phyloP scores from a whole-genome alignment of 2,329 filamentous ascomycete species.

The Geosmithia flava region DNA sequence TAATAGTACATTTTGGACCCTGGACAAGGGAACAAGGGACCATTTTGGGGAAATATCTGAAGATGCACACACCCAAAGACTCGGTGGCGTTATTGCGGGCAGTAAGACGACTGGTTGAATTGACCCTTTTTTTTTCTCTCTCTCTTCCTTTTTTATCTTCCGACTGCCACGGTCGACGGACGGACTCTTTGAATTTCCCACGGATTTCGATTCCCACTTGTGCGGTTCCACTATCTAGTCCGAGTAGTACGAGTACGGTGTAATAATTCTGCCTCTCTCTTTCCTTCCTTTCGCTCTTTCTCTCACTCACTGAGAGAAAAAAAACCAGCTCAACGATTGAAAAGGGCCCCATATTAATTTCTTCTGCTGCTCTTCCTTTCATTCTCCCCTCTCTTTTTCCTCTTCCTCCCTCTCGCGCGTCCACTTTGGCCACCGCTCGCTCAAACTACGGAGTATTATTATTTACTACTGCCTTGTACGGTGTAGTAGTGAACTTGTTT shows the following conservation, averaged over 20 bases:
- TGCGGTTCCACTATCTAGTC: too few relatives aligned
- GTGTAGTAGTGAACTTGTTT: neutral
- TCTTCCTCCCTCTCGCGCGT: neutral
- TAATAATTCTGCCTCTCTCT: too few relatives aligned
- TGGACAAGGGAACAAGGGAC: neutral
- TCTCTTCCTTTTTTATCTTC: neutral
- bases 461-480: neutral
- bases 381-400: neutral
- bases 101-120: neutral
- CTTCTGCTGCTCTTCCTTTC: neutral
- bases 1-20: neutral
- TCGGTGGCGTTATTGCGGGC: neutral
- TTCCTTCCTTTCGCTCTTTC: too few relatives aligned
- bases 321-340: too few relatives aligned
- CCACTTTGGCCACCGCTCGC: neutral
- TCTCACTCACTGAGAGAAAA: neutral
- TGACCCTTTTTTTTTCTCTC: neutral
- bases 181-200: too few relatives aligned
- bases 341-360: neutral
- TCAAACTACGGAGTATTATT: neutral
- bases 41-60: too few relatives aligned
- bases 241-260: too few relatives aligned
- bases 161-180: neutral
- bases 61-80: neutral
- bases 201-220: too few relatives aligned